Conservation (phyloP, 306 rosid species). For the Crotalaria pallida region DNA sequence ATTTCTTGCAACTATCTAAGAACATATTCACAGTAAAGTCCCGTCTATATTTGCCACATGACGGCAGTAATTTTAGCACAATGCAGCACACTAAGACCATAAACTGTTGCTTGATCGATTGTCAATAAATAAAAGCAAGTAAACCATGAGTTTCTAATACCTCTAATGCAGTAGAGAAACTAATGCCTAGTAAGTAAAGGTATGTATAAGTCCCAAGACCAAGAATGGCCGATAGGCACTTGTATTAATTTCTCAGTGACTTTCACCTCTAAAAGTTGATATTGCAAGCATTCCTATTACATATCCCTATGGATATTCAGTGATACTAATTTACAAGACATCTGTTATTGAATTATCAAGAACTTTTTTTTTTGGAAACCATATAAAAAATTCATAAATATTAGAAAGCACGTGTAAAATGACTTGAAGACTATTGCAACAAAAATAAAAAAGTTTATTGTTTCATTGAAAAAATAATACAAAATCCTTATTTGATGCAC, state of each 20-base stretch:
- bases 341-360: not conserved
- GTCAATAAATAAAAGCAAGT: not conserved
- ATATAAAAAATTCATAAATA: not conserved
- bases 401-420: not conserved
- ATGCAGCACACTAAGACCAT: not conserved
- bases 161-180: not conserved
- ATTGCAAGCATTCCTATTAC: not conserved
- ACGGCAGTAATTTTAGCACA: not conserved
- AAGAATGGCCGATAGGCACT: not conserved
- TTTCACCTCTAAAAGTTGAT: not conserved
- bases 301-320: slow-evolving; percentile 1
- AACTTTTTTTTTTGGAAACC: not conserved
- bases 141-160: not conserved
- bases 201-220: not conserved
- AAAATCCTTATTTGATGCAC: not conserved
- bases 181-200: not conserved
- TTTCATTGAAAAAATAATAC: not conserved
- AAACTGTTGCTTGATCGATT: not conserved
- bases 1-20: not conserved
- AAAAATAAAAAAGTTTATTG: not conserved
- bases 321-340: not conserved
- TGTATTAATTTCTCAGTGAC: not conserved
- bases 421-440: not conserved
- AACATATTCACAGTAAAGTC: not conserved
- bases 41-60: not conserved